Evolutionary conservation across 768 basidiomycete species (phyloP), one percentile per base, ranked within the genome.

Genomic region (Suillus sp.): DNA sequence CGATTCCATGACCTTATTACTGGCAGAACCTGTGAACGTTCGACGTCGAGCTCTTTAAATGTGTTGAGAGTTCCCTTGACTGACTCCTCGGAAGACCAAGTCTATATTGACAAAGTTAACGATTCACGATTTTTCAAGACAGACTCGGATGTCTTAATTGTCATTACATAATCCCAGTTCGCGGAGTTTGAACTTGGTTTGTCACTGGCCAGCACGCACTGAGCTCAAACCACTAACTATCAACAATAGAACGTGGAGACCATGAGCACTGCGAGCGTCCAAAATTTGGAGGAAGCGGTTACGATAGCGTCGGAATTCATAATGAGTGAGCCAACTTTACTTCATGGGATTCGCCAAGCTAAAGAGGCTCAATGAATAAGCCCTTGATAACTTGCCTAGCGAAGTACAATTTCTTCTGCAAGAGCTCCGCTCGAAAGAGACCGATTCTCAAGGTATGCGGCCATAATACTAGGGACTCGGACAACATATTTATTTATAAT

Each of bases 261-360:
- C 62, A 75, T 77, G 75, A 75, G 67, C 47, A 71, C 72, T 0
- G 74, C 74, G 1, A 75, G 75, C 0, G 70, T 75, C 35, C 74
- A 75, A 42, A 79, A 75, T 62, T 72, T 83, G 65, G 83, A 84
- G 68, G 83, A 84, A 58, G 83, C 83, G 16, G 81, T 82, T 6
- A 67, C 74, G 18, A 77, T 84, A 48, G 80, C 83, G 27, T 77
- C 82, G 25, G 83, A 84, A 64, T 84, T 79, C 66, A 79, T 84
- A 16, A 74, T 77, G 10, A 82, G 83, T 83, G 51, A 70, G 83
- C 71, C 1, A 14, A 4, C 2, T 45, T 13, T n/a, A 11, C 16
- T 40, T 20, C 9, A 40, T 57, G 6, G 22, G 18, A 11, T 27
- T 13, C 25, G 27, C 10, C 37, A 40, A 27, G 38, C 38, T 57